phyloP scores from a whole-genome alignment of 2,329 filamentous ascomycete genomes.

The Aspergillus terreus region DNA sequence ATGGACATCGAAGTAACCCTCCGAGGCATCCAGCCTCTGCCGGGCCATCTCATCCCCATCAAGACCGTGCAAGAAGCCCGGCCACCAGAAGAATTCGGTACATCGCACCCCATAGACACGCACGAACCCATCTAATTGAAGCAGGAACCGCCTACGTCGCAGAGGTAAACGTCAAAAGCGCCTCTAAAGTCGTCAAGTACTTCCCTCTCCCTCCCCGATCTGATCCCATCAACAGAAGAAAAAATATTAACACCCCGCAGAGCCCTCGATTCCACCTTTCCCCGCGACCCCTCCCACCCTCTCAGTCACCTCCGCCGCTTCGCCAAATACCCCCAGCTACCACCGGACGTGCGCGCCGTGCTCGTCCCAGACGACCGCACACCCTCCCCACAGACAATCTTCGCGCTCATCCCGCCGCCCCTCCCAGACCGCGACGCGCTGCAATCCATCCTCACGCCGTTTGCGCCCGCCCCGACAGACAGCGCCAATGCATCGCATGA shows the following conservation, averaged over 20 bases:
- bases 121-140: slow-evolving; percentile 7
- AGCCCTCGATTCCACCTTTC: slow-evolving; percentile 36
- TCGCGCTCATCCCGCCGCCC: slow-evolving; percentile 40
- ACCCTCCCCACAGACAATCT: slow-evolving; percentile 31
- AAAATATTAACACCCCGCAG: slow-evolving; percentile 18
- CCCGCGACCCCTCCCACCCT: slow-evolving; percentile 29
- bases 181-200: slow-evolving; percentile 43
- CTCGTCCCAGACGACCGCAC: slow-evolving; percentile 15
- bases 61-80: slow-evolving; percentile 43
- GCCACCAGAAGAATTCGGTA: slow-evolving; percentile 40
- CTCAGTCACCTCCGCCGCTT: slow-evolving; percentile 42
- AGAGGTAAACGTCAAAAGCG: slow-evolving; percentile 43
- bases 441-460: slow-evolving; percentile 35
- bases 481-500: background rate
- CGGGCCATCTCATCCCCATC: slow-evolving; percentile 36
- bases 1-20: slow-evolving; percentile 22
- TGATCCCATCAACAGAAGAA: background rate
- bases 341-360: slow-evolving; percentile 22
- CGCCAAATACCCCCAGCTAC: slow-evolving; percentile 33
- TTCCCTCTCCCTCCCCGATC: background rate
- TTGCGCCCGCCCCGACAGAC: slow-evolving; percentile 20
- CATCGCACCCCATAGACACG: slow-evolving; percentile 3
- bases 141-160: slow-evolving; percentile 42
- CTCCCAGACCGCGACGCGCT: slow-evolving; percentile 34
- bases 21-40: slow-evolving; percentile 25